Base-by-base conservation (phyloP, 192 early-diverging fungal species). In the Dissophora globulifera region DNA sequence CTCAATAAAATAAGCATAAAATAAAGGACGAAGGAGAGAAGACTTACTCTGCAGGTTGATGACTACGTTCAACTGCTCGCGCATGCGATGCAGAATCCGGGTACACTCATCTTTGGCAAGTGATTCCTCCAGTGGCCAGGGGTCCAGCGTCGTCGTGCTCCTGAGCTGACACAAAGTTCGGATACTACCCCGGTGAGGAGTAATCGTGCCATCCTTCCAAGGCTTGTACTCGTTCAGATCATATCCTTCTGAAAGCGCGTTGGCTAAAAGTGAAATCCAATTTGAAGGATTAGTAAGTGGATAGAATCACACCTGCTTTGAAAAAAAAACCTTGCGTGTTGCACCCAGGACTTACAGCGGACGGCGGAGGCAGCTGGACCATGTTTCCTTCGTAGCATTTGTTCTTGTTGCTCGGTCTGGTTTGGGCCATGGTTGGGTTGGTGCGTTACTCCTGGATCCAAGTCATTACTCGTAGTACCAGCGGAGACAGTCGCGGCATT, bases 31-130 rank as follows among this genome's bases (percentile, higher is more conserved):
- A 40, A 40, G 38, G 8, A 40, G 38, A 13, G 38, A 40, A 7
- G 38, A 42, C 62, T 0, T 76, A 67, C 62, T 76, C 25, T 76
- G 72, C 4, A 76, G 23, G 19, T 76, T 76, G 22, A 76, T 76
- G 13, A 76, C 72, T 4, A 76, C 61, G n/a, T 76, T 76, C 26
- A 76, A 38, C 27, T 76, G 72, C 33, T 76, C 72, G 8, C 72
- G 72, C 72, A 76, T 76, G 9, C 63, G 58, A 35, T 76, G 72
- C 3, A 76, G 52, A 13, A 76, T 50, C 46, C 72, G 23, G 7
- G 72, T 58, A 23, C 72, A 76, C 30, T 76, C 72, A 50, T 67
- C 72, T 26, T 62, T 66, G 30, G 72, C 72, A 12, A 35, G 29
- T 0, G 72, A 67, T 22, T 60, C 58, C 33, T 76, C 72, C 0